Conservation (phyloP, 768 basidiomycete species). For the Guyanaporus albipodus region DNA sequence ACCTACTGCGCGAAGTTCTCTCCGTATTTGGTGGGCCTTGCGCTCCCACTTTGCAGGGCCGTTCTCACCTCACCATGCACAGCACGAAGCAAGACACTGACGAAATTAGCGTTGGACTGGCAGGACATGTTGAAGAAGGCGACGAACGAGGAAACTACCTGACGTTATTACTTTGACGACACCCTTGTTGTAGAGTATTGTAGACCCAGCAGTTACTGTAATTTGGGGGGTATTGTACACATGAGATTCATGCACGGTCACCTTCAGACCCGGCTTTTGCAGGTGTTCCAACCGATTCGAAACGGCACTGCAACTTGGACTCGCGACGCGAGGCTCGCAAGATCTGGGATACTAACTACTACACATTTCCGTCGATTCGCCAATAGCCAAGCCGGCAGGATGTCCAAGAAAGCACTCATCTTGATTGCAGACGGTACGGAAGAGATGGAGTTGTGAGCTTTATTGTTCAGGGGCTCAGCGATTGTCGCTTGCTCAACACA, state of each 20-base stretch:
- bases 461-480: not conserved
- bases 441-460: slow-evolving; percentile 73
- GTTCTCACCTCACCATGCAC: slow-evolving; percentile 6
- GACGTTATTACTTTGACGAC: not conserved
- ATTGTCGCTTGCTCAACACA: not conserved
- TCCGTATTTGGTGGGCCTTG: slow-evolving; percentile 65
- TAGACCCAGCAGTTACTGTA: no score
- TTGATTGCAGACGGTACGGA: slow-evolving; percentile 81
- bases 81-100: slow-evolving; percentile 75
- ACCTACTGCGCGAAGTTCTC: slow-evolving; percentile 78
- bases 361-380: slow-evolving; percentile 1
- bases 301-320: not conserved
- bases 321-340: not conserved
- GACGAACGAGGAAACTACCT: slow-evolving; percentile 42
- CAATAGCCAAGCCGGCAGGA: slow-evolving; percentile 3
- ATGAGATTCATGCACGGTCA: no score
- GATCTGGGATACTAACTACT: not conserved
- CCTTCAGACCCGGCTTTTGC: no score
- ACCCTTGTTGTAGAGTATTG: no score
- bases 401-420: slow-evolving; percentile 50
- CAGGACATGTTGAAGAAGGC: slow-evolving; percentile 74
- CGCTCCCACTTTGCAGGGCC: not conserved
- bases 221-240: no score
- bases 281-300: not conserved
- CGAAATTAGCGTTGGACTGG: slow-evolving; percentile 76